These are phyloP conservation scores for Chytriomyces sp. DNA, from an alignment of 192 early-diverging fungal species.

Conservation along the genomic window DNA sequence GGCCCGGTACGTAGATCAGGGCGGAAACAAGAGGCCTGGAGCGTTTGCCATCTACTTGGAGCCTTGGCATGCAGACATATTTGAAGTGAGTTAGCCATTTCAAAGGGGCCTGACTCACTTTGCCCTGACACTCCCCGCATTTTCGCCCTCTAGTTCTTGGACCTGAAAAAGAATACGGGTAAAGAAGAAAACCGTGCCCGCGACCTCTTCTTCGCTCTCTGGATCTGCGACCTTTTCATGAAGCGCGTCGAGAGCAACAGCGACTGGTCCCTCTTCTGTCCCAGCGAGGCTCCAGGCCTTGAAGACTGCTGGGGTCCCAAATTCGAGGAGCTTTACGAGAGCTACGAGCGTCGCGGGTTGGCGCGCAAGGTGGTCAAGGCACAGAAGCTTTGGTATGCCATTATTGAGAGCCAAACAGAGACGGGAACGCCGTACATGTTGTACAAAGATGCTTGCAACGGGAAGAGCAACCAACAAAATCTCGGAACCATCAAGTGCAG, in stretches of 20 bases:
- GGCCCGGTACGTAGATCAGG: constrained; percentile 97
- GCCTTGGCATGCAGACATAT: constrained; percentile 98
- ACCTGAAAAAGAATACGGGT: constrained; percentile 95
- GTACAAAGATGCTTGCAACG: constrained; percentile 99
- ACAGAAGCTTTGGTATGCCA: constrained; percentile 96
- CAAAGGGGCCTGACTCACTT: too few relatives aligned
- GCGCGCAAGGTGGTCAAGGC: constrained; percentile 92
- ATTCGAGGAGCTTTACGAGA: constrained; percentile 81
- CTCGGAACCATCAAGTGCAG: constrained; percentile 98
- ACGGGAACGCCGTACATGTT: constrained; percentile 98
- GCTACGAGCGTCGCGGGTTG: constrained; percentile 82
- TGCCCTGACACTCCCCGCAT: neutral
- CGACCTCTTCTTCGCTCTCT: constrained; percentile 96
- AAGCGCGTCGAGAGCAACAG: constrained; percentile 89
- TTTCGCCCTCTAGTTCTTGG: constrained; percentile 71
- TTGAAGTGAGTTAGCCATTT: constrained; percentile 49
- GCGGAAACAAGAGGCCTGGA: constrained; percentile 97
- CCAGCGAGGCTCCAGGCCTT: constrained; percentile 88
- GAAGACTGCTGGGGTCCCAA: constrained; percentile 91
- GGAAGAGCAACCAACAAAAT: constrained; percentile 99
- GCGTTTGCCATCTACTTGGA: constrained; percentile 99
- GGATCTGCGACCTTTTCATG: constrained; percentile 99
- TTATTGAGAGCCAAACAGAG: constrained; percentile 94
- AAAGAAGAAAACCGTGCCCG: constrained; percentile 97
- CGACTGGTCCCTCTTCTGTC: constrained; percentile 95